phyloP scores from a whole-genome alignment of 345 rosid genomes.

The Citrus sinensis region DNA sequence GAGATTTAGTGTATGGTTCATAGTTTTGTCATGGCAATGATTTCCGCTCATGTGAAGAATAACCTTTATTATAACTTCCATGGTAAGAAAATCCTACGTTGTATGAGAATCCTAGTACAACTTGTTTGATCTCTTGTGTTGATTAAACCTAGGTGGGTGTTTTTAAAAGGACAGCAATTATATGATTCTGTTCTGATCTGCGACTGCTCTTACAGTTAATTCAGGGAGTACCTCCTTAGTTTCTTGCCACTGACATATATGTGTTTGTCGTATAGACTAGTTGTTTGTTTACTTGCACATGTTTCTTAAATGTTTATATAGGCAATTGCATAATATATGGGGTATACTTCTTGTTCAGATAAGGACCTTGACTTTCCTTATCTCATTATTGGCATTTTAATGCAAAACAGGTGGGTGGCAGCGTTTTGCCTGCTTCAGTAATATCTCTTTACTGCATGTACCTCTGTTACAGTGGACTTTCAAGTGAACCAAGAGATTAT shows the following conservation, averaged over 20 bases:
- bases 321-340: not conserved
- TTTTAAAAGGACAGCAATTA: not conserved
- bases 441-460: slow-evolving; percentile 91
- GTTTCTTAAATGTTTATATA: not conserved
- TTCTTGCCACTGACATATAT: not conserved
- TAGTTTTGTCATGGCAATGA: not conserved
- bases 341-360: not conserved
- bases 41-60: not conserved
- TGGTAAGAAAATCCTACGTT: not conserved
- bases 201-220: not conserved
- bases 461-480: slow-evolving; percentile 93
- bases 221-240: not conserved
- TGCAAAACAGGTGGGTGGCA: slow-evolving; percentile 71
- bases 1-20: not conserved
- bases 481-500: slow-evolving; percentile 94
- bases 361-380: not conserved
- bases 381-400: not conserved
- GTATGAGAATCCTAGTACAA: not conserved
- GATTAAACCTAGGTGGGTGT: not conserved
- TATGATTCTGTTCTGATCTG: not conserved
- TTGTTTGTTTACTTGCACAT: not conserved
- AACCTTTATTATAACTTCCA: not conserved
- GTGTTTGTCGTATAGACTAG: not conserved
- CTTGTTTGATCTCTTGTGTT: not conserved
- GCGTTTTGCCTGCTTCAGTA: slow-evolving; percentile 94